A percentile compares a stretch with the other conserved stretches of the same genome.
These are phyloP conservation scores for Phytophthora colocasiae DNA, from an alignment of 352 stramenopile species.

Conservation along the genomic window DNA sequence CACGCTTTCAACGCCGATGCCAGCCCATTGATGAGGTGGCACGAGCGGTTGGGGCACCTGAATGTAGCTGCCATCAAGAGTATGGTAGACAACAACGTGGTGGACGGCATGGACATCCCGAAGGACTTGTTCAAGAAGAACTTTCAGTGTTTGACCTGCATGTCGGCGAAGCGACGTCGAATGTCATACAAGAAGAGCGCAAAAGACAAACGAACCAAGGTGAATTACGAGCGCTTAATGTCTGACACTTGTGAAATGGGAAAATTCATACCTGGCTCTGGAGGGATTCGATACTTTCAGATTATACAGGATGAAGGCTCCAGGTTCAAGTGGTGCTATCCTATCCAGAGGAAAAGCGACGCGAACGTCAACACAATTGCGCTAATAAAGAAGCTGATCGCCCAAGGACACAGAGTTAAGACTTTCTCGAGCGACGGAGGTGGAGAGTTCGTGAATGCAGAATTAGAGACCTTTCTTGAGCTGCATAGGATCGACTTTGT, in stretches of 20 bases:
- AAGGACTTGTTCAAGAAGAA: conserved; percentile 4
- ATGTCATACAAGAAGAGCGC: neutral
- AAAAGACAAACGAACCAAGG: neutral
- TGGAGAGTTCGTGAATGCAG: conserved; percentile 6
- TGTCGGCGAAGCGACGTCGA: neutral
- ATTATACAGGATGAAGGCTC: conserved; percentile 17
- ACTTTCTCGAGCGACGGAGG: conserved; percentile 17
- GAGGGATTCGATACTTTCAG: conserved; percentile 10
- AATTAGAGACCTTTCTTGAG: neutral
- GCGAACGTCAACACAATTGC: conserved; percentile 1
- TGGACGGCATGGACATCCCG: neutral
- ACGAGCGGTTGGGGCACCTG: neutral
- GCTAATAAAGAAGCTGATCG: conserved; percentile 1
- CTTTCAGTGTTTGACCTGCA: neutral
- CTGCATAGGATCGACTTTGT: conserved; percentile 1
- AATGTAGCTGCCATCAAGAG: neutral
- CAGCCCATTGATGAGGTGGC: neutral
- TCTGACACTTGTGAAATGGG: neutral
- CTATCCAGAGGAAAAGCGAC: conserved; percentile 6
- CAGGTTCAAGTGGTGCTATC: conserved; percentile 15
- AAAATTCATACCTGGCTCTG: neutral
- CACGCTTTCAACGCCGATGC: neutral
- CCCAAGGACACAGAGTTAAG: conserved; percentile 1
- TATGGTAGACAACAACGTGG: neutral
- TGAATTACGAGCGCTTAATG: neutral